Evolutionary conservation across 2,329 filamentous ascomycete species (phyloP).

Genomic region (Phialocephala subalpina): DNA sequence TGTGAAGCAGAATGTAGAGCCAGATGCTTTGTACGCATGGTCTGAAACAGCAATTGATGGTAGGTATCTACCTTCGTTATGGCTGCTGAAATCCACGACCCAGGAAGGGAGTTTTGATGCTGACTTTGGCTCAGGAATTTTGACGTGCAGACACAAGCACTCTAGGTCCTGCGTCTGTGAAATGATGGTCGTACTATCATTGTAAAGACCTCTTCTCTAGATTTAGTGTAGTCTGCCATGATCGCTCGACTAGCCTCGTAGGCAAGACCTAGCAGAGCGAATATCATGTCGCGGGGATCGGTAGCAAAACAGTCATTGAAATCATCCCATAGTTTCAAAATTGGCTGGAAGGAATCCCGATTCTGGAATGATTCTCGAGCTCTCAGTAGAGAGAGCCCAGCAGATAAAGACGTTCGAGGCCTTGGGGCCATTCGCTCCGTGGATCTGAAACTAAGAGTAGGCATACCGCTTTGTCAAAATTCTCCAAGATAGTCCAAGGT

Average conservation of each 20-base stretch:
- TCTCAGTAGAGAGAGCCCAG: not conserved
- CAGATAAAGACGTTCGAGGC: too few relatives aligned
- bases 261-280: constrained; percentile 22
- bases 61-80: not conserved
- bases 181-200: not conserved
- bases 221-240: not conserved
- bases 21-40: not conserved
- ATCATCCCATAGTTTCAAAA: constrained; percentile 12
- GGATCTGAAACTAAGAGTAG: not conserved
- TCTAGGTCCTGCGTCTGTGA: not conserved
- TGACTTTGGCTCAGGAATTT: not conserved
- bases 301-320: constrained; percentile 14
- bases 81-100: not conserved
- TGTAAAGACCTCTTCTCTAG: constrained; percentile 1
- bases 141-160: not conserved
- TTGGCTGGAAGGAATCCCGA: not conserved
- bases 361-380: not conserved
- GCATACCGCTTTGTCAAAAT: not conserved
- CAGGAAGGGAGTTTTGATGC: not conserved
- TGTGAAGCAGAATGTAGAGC: not conserved
- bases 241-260: not conserved
- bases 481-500: not conserved
- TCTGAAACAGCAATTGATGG: not conserved
- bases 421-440: too few relatives aligned
- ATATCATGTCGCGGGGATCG: constrained; percentile 25